Base-by-base conservation (phyloP, 2,329 filamentous ascomycete species). In the Colletotrichum lindemuthianum region DNA sequence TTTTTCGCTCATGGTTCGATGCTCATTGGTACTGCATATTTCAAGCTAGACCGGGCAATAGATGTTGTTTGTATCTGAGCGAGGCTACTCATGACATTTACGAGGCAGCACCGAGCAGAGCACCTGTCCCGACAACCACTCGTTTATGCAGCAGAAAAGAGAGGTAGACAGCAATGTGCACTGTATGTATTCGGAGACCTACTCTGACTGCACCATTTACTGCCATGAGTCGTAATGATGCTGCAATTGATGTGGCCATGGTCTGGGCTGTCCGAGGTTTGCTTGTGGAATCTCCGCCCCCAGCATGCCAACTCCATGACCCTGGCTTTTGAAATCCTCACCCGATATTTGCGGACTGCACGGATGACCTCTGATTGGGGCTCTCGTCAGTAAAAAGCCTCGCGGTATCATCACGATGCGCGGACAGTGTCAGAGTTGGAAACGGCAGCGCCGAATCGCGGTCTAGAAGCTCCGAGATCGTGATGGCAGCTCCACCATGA, bases 401-500 rank as follows among this genome's bases (percentile, higher is more conserved):
- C 7, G 34, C 33, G 39, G 12, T 37, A 36, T 40, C 60, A 63
- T 64, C 56, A 34, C 56, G 61, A 61, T 60, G 12, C 47, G 13
- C 36, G 16, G 40, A 44, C 7, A 16, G 36, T 8, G 8, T 24
- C 11, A 44, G 13, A 60, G 48, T 24, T 51, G 50, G 57, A 24
- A 55, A 55, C 32, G 37, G 6, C 51, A 49, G 11, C 33, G 40
- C 41, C 47, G 48, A 58, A 54, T 33, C 51, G 24, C 37, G 61
- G 57, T 61, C 61, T 65, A 57, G 61, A 61, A 40, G 44, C 58
- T 51, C 50, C n/a, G 36, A 47, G 57, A 65, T 65, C 61, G 61
- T 36, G 61, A 65, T 65, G 61, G 36, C n/a, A 24, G 34, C 39
- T 50, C 61, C 58, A 56, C 58, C 40, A 8, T 11, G 24, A 10